These are phyloP conservation scores for Biscogniauxia mediterranea DNA, from an alignment of 2,329 filamentous ascomycete species.

Conservation along the genomic window DNA sequence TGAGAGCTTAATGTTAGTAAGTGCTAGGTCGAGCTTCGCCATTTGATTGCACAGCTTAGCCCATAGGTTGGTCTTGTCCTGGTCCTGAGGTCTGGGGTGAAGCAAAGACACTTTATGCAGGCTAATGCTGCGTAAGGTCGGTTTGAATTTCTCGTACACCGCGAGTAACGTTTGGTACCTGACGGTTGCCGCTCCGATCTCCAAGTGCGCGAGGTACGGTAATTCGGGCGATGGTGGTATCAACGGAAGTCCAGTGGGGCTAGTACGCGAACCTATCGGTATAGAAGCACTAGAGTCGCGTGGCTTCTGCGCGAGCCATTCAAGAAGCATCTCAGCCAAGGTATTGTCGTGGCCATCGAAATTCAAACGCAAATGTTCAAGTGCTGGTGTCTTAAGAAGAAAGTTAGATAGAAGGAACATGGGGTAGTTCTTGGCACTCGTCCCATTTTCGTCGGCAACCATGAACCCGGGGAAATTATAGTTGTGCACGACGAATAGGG, in stretches of 20 bases:
- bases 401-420: constrained; percentile 35
- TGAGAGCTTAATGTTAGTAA: constrained; percentile 35
- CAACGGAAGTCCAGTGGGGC: constrained; percentile 6
- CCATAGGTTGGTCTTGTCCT: constrained; percentile 38
- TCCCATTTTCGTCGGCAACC: not conserved
- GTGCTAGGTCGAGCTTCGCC: constrained; percentile 31
- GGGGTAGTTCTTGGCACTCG: not conserved
- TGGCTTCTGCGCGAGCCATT: constrained; percentile 36
- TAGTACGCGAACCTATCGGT: not conserved
- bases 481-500: constrained; percentile 41
- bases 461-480: constrained; percentile 6
- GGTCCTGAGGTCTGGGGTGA: not conserved
- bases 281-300: not conserved
- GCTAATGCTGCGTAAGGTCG: constrained; percentile 43
- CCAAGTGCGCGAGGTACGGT: constrained; percentile 38
- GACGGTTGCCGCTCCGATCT: constrained; percentile 42
- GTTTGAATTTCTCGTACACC: constrained; percentile 41
- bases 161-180: constrained; percentile 30
- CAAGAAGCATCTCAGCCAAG: constrained; percentile 33
- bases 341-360: constrained; percentile 28
- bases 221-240: constrained; percentile 31
- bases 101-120: constrained; percentile 42
- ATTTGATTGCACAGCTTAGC: constrained; percentile 37
- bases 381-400: constrained; percentile 38
- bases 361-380: constrained; percentile 55